Conservation (phyloP, 2,329 filamentous ascomycete species). For the Colletotrichum abscissum region DNA sequence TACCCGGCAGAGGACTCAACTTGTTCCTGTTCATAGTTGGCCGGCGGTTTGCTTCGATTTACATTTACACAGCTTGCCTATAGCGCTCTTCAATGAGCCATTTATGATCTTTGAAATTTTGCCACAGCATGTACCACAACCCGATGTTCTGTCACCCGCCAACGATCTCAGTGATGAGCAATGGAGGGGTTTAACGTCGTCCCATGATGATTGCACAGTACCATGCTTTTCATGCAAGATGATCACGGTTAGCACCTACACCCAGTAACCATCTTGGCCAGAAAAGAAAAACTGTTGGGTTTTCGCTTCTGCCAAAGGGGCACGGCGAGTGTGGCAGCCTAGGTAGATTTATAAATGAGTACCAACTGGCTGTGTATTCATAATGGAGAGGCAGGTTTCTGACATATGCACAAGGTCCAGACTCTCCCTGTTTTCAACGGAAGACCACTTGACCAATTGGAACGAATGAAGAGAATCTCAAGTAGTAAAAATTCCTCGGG, state of each 20-base stretch:
- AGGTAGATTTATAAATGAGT: neutral
- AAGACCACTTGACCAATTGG: neutral
- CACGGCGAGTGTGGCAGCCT: neutral
- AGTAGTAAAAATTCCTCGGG: no score
- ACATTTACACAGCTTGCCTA: slow-evolving; percentile 19
- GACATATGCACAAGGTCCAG: neutral
- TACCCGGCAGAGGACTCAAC: slow-evolving; percentile 11
- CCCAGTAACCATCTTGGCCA: neutral
- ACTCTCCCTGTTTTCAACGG: neutral
- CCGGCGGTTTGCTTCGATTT: slow-evolving; percentile 13
- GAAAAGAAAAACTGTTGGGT: neutral
- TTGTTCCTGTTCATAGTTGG: slow-evolving; percentile 19
- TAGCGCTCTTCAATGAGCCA: slow-evolving; percentile 8
- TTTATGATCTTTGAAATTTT: neutral
- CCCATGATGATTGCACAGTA: neutral
- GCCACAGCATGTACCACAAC: neutral
- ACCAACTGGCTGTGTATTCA: neutral
- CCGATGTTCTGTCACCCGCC: no score
- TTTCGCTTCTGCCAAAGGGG: neutral
- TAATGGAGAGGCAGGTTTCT: neutral
- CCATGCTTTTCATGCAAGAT: neutral
- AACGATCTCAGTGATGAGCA: neutral
- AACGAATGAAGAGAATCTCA: neutral
- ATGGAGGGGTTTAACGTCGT: neutral
- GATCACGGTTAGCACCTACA: neutral